Conservation (phyloP, 352 stramenopile species). For the Globisporangium irregulare region DNA sequence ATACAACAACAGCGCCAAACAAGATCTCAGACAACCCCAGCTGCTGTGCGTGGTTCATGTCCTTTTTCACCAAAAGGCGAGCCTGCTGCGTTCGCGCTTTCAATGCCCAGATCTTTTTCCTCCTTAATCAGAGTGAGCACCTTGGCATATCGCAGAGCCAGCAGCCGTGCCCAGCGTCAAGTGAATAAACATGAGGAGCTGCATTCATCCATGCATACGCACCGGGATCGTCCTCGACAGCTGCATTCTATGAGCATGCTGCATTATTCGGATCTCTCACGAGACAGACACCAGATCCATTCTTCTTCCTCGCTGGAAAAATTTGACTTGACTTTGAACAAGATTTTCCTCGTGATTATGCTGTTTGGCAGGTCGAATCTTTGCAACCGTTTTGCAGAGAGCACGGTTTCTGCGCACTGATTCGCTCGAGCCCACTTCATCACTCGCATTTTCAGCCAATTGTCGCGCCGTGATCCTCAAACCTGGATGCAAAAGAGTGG, state of each 20-base stretch:
- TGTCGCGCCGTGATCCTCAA: background rate
- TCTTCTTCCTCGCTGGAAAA: background rate
- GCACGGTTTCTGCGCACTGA: slow-evolving; percentile 1
- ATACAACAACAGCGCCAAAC: background rate
- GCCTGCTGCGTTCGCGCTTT: background rate
- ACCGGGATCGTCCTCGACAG: background rate
- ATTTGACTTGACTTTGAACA: background rate
- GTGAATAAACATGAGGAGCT: background rate
- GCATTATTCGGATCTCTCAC: background rate
- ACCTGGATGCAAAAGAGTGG: background rate
- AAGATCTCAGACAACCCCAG: background rate
- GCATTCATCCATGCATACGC: background rate
- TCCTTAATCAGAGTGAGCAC: background rate
- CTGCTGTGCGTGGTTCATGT: background rate
- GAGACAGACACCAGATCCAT: background rate
- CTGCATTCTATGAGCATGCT: background rate
- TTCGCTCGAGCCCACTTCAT: background rate
- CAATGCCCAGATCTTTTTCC: background rate
- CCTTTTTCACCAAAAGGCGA: background rate
- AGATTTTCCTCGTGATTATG: background rate
- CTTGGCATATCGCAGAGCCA: background rate
- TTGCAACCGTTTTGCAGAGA: background rate
- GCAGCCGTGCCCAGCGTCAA: background rate
- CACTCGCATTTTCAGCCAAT: slow-evolving; percentile 10
- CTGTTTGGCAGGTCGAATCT: slow-evolving; percentile 10